Evolutionary conservation across 371 early-diverging fungal species (phyloP).

Genomic region (Syncephalastrum contaminatum): DNA sequence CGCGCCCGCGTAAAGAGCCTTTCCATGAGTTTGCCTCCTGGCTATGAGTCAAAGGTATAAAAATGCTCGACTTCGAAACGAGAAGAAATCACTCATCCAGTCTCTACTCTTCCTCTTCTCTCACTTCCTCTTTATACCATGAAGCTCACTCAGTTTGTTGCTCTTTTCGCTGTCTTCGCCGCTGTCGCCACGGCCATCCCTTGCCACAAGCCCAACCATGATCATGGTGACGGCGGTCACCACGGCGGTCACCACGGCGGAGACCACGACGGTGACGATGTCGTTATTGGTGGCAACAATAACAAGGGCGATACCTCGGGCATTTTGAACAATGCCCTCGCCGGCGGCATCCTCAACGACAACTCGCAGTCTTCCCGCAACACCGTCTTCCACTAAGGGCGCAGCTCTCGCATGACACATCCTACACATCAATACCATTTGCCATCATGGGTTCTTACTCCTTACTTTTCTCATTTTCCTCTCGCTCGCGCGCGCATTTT

Average conservation of each 20-base stretch:
- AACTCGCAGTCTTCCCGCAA: neutral
- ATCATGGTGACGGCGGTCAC: neutral
- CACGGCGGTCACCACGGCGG: neutral
- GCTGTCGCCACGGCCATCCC: slow-evolving; percentile 9
- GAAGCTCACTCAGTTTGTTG: slow-evolving; percentile 15
- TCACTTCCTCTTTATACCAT: slow-evolving; percentile 6
- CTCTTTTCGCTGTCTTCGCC: slow-evolving; percentile 11
- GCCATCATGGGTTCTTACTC: slow-evolving; percentile 3
- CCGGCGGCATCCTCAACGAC: slow-evolving; percentile 3
- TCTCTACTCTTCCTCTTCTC: neutral
- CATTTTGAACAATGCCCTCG: too few relatives aligned
- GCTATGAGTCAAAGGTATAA: too few relatives aligned
- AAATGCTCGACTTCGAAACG: too few relatives aligned
- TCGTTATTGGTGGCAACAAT: neutral
- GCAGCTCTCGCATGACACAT: slow-evolving; percentile 1
- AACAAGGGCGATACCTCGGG: neutral
- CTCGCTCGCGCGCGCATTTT: neutral
- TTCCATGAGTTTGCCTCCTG: too few relatives aligned
- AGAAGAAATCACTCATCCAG: neutral
- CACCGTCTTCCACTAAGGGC: neutral
- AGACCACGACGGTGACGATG: neutral
- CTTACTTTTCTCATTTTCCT: neutral
- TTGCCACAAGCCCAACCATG: neutral
- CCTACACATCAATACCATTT: neutral
- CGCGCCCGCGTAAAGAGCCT: too few relatives aligned